Base-by-base conservation (phyloP, 2,329 filamentous ascomycete genomes). In the Venturia aucupariae region DNA sequence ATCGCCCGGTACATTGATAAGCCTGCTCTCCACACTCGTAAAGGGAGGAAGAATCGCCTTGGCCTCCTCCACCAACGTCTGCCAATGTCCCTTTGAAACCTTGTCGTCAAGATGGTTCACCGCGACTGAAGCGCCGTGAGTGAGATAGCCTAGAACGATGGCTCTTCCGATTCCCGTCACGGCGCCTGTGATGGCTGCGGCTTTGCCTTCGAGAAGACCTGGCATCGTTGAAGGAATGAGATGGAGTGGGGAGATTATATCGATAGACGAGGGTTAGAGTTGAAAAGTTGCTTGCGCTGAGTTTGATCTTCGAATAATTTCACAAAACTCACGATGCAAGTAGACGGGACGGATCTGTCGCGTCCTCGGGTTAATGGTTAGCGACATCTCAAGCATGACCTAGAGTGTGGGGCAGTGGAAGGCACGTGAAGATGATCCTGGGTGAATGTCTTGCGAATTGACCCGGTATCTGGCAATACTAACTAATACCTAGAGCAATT, bases 151-250 rank as follows among this genome's bases (percentile, higher is more conserved):
- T 61, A 96, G 82, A 51, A 88, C 86, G 67, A 96, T 95, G 69
- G 91, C 92, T 68, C 90, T 84, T 62, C 92, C 92, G 70, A 96
- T 96, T 64, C 91, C 91, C 0, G 90, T 95, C 3, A 88, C 88
- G 65, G 90, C 91, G 68, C 92, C 91, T 0, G 91, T 96, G 71
- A 96, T 91, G 73, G 91, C 89, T 75, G 90, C 90, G 15, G 87
- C 88, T 76, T 95, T 95, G 74, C 84, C 85, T 64, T 78, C 73
- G 65, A 95, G 85, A 69, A 94, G 82, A n/a, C 62, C 62, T 27
- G 59, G 4, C 59, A 60, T 60, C 24, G 51, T 57, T 35, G 27
- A 6, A 6, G 22, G 27, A 17, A 5, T 55, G 5, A 15, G 11
- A 3, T 13, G n/a, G n/a, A 57, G 15, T 17, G 51, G 5, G 15